These are phyloP conservation scores for Venturia carpophila DNA, from an alignment of 2,329 filamentous ascomycete species.

Conservation along the genomic window DNA sequence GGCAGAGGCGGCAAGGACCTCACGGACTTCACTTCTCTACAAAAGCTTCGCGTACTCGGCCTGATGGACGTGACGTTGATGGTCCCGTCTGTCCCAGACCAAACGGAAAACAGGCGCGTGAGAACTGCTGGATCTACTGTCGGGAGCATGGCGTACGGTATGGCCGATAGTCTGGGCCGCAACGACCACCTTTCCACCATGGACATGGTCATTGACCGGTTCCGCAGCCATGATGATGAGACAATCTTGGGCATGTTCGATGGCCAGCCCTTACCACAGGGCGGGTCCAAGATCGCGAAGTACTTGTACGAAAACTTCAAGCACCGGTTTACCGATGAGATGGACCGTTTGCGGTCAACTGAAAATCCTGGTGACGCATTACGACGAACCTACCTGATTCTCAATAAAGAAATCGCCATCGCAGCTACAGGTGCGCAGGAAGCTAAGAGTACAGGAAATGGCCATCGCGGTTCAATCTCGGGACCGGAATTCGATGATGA, in stretches of 20 bases:
- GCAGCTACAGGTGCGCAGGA: constrained; percentile 15
- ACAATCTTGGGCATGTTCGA: constrained; percentile 93
- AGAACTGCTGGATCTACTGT: constrained; percentile 94
- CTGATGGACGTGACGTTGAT: constrained; percentile 97
- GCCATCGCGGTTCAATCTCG: constrained; percentile 61
- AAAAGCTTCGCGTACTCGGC: constrained; percentile 78
- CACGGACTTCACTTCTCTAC: constrained; percentile 83
- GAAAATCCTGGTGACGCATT: constrained; percentile 80
- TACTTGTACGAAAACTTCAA: constrained; percentile 95
- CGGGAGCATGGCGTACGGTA: constrained; percentile 85
- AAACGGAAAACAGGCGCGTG: constrained; percentile 89
- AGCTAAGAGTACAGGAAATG: constrained; percentile 36
- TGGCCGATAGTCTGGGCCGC: constrained; percentile 90
- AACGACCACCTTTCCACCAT: constrained; percentile 94
- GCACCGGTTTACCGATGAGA: constrained; percentile 70
- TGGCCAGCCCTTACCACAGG: constrained; percentile 77
- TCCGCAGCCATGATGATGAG: constrained; percentile 83
- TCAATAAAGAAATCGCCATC: constrained; percentile 90
- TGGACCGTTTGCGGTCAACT: constrained; percentile 61
- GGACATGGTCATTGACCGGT: constrained; percentile 87
- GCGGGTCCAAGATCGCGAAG: constrained; percentile 92
- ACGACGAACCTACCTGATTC: constrained; percentile 71
- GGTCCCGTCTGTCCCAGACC: constrained; percentile 85
- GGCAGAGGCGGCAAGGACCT: constrained; percentile 56
- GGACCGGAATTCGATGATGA: constrained; percentile 77